Evolutionary conservation across 73 alveolate genomes (phyloP).

Genomic region (Loxodes magnus): DNA sequence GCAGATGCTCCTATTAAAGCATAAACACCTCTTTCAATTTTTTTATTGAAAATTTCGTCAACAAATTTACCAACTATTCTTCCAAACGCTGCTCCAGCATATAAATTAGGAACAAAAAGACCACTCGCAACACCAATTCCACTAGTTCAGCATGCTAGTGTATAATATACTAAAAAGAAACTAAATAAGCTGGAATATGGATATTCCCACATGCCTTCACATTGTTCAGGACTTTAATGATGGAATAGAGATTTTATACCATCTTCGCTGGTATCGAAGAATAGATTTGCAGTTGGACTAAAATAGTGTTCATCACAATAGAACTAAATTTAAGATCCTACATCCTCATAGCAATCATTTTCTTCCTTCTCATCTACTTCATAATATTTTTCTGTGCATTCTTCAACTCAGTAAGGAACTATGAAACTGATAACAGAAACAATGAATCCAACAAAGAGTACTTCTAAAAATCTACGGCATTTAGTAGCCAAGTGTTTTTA

Average conservation of each 20-base stretch:
- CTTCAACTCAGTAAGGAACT: too few relatives aligned
- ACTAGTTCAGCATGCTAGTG: constrained; percentile 13
- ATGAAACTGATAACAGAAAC: too few relatives aligned
- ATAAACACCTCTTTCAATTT: constrained; percentile 9
- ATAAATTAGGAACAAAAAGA: constrained; percentile 35
- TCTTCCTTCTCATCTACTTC: too few relatives aligned
- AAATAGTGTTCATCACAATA: too few relatives aligned
- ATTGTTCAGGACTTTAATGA: neutral
- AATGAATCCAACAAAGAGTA: too few relatives aligned
- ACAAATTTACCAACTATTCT: constrained; percentile 61
- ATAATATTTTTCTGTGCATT: too few relatives aligned
- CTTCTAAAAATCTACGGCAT: too few relatives aligned
- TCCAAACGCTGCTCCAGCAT: constrained; percentile 51
- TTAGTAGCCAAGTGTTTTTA: too few relatives aligned
- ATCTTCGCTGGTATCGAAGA: neutral
- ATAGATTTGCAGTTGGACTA: neutral
- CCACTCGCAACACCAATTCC: constrained; percentile 50
- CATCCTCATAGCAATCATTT: too few relatives aligned
- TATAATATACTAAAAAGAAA: constrained; percentile 2
- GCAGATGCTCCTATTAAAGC: constrained; percentile 81
- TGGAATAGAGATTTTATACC: neutral
- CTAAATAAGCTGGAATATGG: neutral
- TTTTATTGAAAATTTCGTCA: constrained; percentile 31
- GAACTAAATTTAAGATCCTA: too few relatives aligned
- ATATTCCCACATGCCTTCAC: neutral